phyloP scores from a whole-genome alignment of 306 rosid genomes.

The Cyamopsis tetragonoloba region DNA sequence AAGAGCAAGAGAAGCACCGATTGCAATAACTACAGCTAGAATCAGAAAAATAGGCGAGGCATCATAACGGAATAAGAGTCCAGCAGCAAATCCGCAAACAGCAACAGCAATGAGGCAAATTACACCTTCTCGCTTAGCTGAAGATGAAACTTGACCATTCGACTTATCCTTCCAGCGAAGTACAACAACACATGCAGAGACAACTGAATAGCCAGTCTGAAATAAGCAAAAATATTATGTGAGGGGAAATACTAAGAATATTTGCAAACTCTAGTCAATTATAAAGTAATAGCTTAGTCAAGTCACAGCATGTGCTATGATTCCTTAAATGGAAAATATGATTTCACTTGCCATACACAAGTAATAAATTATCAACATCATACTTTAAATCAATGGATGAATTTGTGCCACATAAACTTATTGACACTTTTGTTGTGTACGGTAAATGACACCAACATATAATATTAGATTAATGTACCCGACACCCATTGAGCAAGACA shows the following conservation, averaged over 20 bases:
- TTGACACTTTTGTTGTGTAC: no score
- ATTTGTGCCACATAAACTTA: no score
- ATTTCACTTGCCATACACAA: no score
- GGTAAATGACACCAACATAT: no score
- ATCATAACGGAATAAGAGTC: constrained; percentile 53
- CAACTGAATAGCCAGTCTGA: constrained; percentile 99
- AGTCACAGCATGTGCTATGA: neutral
- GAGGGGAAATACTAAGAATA: constrained; percentile 3
- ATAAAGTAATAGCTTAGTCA: neutral
- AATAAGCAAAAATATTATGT: constrained; percentile 29
- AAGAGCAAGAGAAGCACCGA: constrained; percentile 58
- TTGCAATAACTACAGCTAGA: constrained; percentile 45
- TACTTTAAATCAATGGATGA: no score
- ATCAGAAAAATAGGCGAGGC: constrained; percentile 45
- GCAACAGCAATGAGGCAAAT: constrained; percentile 64
- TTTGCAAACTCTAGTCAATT: constrained; percentile 7
- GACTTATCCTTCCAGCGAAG: constrained; percentile 86
- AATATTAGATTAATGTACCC: neutral
- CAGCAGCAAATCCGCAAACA: constrained; percentile 71
- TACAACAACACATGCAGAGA: constrained; percentile 80
- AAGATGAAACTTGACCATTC: constrained; percentile 41
- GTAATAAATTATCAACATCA: no score
- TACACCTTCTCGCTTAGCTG: constrained; percentile 74
- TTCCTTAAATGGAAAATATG: neutral
- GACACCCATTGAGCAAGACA: constrained; percentile 4